Base-by-base conservation (phyloP, 78 protist genomes). In the Speleostelium caveatum region DNA sequence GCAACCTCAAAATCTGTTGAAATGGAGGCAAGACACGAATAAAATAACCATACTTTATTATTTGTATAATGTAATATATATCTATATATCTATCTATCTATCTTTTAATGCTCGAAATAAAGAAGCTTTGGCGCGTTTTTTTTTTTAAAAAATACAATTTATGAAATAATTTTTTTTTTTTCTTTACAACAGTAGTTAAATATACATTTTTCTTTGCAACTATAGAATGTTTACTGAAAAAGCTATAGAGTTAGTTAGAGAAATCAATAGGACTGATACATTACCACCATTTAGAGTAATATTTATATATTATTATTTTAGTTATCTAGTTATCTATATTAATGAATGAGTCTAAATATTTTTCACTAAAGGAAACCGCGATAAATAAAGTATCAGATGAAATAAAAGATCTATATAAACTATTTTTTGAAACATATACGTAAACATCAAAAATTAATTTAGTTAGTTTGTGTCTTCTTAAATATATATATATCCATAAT, bases 251-350 rank as follows among this genome's bases (percentile, higher is more conserved):
- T 39, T 83, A 69, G 21, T 83, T 26, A 67, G 10, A 32, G 91
- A 83, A 49, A 12, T 83, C 2, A 67, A 63, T 42, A 24, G 51
- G 39, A 55, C 91, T 17, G 91, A 83, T 7, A 55, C 56, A 36
- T 26, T 83, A 69, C 79, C 79, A 19, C 59, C 51, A 38, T 83
- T 69, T 83, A 58, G 56, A 67, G 89, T 78, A n/a, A n/a, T n/a
- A n/a, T n/a, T n/a, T n/a, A n/a, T n/a, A n/a, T n/a, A n/a, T n/a
- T n/a, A n/a, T n/a, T n/a, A n/a, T n/a, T n/a, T n/a, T n/a, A n/a
- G n/a, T n/a, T n/a, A n/a, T n/a, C n/a, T n/a, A n/a, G n/a, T n/a
- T n/a, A n/a, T n/a, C n/a, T n/a, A n/a, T n/a, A n/a, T n/a, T n/a
- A n/a, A n/a, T n/a, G n/a, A n/a, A n/a, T n/a, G n/a, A n/a, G n/a